Conservation (phyloP, 352 stramenopile species). For the Globisporangium sylvaticum region DNA sequence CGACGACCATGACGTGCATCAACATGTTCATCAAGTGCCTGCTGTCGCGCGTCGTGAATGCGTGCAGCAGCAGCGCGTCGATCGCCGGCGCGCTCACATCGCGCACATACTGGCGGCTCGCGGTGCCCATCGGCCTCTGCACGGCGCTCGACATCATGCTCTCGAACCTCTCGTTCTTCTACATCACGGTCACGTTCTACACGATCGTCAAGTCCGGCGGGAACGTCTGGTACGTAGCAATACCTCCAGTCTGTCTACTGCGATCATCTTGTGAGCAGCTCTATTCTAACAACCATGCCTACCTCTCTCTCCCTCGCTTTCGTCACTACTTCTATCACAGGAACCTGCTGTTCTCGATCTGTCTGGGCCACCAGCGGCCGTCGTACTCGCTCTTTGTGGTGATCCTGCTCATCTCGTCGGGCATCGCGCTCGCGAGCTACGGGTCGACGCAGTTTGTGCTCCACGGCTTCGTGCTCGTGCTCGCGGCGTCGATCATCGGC, state of each 20-base stretch:
- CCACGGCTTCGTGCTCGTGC: conserved; percentile 65
- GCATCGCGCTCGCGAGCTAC: conserved; percentile 71
- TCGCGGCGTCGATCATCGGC: conserved; percentile 64
- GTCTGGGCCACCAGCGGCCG: conserved; percentile 61
- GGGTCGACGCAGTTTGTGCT: conserved; percentile 72
- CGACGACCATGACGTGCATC: conserved; percentile 73
- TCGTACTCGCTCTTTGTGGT: conserved; percentile 47
- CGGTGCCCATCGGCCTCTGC: conserved; percentile 72
- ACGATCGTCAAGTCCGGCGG: conserved; percentile 78
- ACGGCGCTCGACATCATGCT: conserved; percentile 84
- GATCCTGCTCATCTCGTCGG: conserved; percentile 65
- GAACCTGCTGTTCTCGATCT: conserved; percentile 81
- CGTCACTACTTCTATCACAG: conserved; percentile 9
- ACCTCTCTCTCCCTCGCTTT: background rate
- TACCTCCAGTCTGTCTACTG: background rate
- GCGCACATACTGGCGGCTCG: conserved; percentile 56
- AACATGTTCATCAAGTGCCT: conserved; percentile 81
- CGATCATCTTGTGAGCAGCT: background rate
- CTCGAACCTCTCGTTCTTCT: conserved; percentile 81
- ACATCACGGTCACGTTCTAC: conserved; percentile 86
- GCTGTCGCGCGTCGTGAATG: conserved; percentile 50
- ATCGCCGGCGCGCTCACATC: conserved; percentile 23
- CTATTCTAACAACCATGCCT: conserved; percentile 2
- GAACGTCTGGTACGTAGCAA: conserved; percentile 58
- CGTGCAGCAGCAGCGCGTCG: conserved; percentile 29